phyloP scores from a whole-genome alignment of 257 asterid genomes.

The Dorcoceras hygrometricum region DNA sequence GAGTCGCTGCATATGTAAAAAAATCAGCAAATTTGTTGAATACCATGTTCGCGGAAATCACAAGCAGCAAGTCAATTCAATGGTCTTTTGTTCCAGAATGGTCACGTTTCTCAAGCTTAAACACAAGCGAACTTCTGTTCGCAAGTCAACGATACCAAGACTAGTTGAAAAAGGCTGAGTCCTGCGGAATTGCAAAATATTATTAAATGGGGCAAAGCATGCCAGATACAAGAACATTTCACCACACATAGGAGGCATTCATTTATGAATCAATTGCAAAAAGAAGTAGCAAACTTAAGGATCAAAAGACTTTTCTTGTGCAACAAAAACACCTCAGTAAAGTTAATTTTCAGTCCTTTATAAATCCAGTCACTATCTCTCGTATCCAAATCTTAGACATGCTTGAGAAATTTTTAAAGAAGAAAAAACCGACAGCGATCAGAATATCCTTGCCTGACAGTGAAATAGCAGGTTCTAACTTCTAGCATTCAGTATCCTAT shows the following conservation, averaged over 20 bases:
- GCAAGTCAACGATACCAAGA: not conserved
- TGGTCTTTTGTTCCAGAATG: not conserved
- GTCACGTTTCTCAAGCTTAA: constrained; percentile 21
- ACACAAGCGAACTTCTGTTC: constrained; percentile 1
- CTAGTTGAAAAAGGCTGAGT: constrained; percentile 13
- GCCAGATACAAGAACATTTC: not conserved
- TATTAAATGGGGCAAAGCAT: constrained; percentile 7
- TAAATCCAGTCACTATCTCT: not conserved
- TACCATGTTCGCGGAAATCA: constrained; percentile 41
- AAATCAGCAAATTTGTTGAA: constrained; percentile 50
- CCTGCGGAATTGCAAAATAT: constrained; percentile 25
- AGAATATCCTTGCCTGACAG: constrained; percentile 14
- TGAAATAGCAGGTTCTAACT: not conserved
- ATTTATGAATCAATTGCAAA: not conserved
- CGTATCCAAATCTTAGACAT: constrained; percentile 7
- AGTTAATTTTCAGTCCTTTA: not conserved
- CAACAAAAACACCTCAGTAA: not conserved
- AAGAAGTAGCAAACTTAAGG: not conserved
- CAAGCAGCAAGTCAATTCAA: constrained; percentile 13
- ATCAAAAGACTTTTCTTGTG: constrained; percentile 13
- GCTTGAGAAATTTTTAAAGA: not conserved
- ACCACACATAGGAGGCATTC: constrained; percentile 4
- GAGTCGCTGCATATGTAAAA: constrained; percentile 37
- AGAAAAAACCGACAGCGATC: constrained; percentile 6
- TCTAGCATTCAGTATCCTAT: constrained; percentile 2